Base-by-base conservation (phyloP, 2,329 filamentous ascomycete genomes). In the Aschersonia sp. region DNA sequence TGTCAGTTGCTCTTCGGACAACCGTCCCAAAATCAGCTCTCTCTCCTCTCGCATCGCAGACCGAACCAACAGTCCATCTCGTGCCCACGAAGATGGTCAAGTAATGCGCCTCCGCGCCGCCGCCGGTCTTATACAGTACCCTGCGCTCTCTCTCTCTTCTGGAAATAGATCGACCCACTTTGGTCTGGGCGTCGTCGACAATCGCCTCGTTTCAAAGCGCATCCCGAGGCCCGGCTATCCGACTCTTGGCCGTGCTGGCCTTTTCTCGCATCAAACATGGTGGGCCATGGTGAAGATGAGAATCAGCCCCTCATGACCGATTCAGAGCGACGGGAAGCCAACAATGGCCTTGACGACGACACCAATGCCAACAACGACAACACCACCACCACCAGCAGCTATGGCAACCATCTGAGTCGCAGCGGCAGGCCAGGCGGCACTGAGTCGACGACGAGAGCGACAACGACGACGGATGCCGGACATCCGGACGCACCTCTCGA, bases 401-500 rank as follows among this genome's bases (percentile, higher is more conserved):
- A 22, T 22, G 22, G 22, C 22, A 22, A 22, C 22, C 22, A 22
- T 22, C 22, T 22, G 22, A 22, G 22, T 22, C 22, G 22, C 22
- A 22, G 22, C 22, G 22, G 22, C 22, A 22, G 22, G 22, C 22
- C 22, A 22, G 22, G 22, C 22, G 22, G 22, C 22, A 3, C 22
- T 22, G 22, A 22, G 11, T 9, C n/a, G 4, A 5, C 11, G 41
- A 22, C 35, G 22, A 46, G 51, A 43, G 48, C 46, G 8, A 35
- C 41, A 41, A 11, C n/a, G 14, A 32, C 22, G 43, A 43, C 48
- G 9, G 52, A 55, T 47, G 52, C 55, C 46, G 58, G 58, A 30
- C 67, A 69, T 53, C 64, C 66, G 39, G 67, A 71, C 59, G 65
- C 65, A 45, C 68, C 69, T n/a, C 59, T 70, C 50, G 57, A 61